A percentile compares a stretch with the other conserved stretches of the same genome.
Evolutionary conservation across 257 asterid genomes (phyloP).

Genomic region (Nicotiana knightiana): DNA sequence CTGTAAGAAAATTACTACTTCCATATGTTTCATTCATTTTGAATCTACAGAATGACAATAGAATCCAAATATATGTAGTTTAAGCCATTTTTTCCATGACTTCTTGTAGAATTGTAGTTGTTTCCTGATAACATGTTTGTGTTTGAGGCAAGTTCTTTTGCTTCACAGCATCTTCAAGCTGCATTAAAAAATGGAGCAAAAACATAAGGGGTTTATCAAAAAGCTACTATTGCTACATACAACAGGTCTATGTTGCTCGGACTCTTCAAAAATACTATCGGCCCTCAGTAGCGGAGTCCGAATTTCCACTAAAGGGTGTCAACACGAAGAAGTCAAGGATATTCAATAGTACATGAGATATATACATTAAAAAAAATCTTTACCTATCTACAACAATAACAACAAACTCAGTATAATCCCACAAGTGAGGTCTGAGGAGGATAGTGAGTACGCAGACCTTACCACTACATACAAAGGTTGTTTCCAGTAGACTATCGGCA

Average conservation of each 20-base stretch:
- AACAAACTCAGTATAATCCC: too few species aligned
- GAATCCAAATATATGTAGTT: constrained; percentile 6
- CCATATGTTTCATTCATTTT: neutral
- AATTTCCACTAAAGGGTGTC: too few species aligned
- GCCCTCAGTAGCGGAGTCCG: accelerated
- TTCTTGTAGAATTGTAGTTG: constrained; percentile 52
- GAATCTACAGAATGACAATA: neutral
- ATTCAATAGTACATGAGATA: too few species aligned
- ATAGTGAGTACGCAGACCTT: too few species aligned
- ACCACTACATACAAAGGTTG: too few species aligned
- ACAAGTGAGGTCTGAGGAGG: too few species aligned
- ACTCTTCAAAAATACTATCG: neutral
- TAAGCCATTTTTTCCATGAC: constrained; percentile 67
- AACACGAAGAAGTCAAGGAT: too few species aligned
- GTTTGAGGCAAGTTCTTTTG: constrained; percentile 40
- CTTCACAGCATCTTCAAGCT: constrained; percentile 62
- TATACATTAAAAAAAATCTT: too few species aligned
- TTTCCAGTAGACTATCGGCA: too few species aligned
- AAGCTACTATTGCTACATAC: neutral
- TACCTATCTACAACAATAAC: too few species aligned
- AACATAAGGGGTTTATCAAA: neutral
- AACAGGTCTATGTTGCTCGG: neutral
- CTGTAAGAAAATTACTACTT: neutral
- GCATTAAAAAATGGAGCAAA: neutral
- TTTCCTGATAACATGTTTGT: constrained; percentile 40